These are phyloP conservation scores for Babesia gibsoni DNA, from an alignment of 169 alveolate species.

Conservation along the genomic window DNA sequence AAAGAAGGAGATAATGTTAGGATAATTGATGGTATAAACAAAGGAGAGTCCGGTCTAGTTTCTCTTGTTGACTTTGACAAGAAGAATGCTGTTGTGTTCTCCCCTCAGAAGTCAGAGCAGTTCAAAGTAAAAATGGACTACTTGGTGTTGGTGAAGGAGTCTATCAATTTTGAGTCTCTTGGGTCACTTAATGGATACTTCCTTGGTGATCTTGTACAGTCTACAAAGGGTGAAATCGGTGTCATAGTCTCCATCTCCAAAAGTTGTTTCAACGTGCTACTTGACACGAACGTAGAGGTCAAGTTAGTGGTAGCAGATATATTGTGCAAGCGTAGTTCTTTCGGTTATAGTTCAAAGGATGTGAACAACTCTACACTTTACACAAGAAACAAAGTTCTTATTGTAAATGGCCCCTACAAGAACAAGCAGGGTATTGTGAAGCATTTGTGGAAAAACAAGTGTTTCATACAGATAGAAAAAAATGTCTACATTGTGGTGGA, in stretches of 20 bases:
- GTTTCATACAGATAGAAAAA: constrained; percentile 64
- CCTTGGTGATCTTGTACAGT: constrained; percentile 77
- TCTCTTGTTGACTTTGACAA: constrained; percentile 70
- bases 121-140: constrained; percentile 68
- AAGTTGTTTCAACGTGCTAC: constrained; percentile 66
- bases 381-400: constrained; percentile 57
- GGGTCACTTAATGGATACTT: constrained; percentile 77
- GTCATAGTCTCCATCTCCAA: constrained; percentile 76
- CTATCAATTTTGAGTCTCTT: constrained; percentile 41
- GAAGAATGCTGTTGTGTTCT: constrained; percentile 70
- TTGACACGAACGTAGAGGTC: constrained; percentile 47
- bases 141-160: constrained; percentile 61
- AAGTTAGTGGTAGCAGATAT: constrained; percentile 61
- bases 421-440: constrained; percentile 66
- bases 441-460: constrained; percentile 71
- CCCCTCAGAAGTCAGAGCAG: constrained; percentile 72
- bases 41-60: constrained; percentile 80
- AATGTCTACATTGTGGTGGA: constrained; percentile 31
- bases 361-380: constrained; percentile 65
- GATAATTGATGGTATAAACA: constrained; percentile 76
- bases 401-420: constrained; percentile 66
- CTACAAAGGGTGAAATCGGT: constrained; percentile 78
- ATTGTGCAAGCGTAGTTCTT: constrained; percentile 67
- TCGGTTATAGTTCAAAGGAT: constrained; percentile 69
- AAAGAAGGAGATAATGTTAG: constrained; percentile 82